Evolutionary conservation across 2,329 filamentous ascomycete genomes (phyloP), one percentile per base, ranked within the genome.

Genomic region (Aspergillus flavus): DNA sequence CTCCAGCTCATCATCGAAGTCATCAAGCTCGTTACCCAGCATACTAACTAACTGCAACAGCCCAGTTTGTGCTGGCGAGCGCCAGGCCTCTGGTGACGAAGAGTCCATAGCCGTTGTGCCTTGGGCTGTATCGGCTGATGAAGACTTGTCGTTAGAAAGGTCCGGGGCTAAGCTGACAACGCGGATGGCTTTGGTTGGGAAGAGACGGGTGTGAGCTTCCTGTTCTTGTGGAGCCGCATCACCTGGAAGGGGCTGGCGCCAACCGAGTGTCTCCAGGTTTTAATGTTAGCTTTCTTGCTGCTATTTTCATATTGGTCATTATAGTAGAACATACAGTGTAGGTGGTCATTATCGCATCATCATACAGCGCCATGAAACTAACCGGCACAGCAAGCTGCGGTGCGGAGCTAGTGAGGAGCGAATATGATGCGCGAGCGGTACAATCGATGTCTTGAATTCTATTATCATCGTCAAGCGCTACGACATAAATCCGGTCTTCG

Each of bases 291-390:
- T 28, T 34, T 53, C 11, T 52, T 36, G 10, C 30, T 34, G 23
- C 5, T 32, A 12, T 32, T 48, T 45, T 7, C n/a, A 11, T 43
- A 23, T n/a, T 11, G 11, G 23, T 10, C 2, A n/a, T 16, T 34
- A 12, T 6, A 21, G 34, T 7, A 30, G 14, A 43, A 71, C 72
- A 59, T 68, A 76, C 76, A 6, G 78, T 79, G 63, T 78, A 83
- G 3, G 80, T 83, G 30, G 74, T 76, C 77, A 83, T 81, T 58
- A 83, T 77, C 43, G 79, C 80, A 69, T 83, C 81, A 57, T 83
- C 80, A 57, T 76, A 82, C 10, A 83, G 59, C 0, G 72, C 76
- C 81, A 83, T 83, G 68, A 81, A 83, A 63, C 78, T 81, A 30
- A 83, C 77, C 0, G 81, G 81, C 0, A 80, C 76, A 0, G 76